phyloP scores from a whole-genome alignment of 1,284 basidiomycete genomes.

The Malassezia sympodialis region DNA sequence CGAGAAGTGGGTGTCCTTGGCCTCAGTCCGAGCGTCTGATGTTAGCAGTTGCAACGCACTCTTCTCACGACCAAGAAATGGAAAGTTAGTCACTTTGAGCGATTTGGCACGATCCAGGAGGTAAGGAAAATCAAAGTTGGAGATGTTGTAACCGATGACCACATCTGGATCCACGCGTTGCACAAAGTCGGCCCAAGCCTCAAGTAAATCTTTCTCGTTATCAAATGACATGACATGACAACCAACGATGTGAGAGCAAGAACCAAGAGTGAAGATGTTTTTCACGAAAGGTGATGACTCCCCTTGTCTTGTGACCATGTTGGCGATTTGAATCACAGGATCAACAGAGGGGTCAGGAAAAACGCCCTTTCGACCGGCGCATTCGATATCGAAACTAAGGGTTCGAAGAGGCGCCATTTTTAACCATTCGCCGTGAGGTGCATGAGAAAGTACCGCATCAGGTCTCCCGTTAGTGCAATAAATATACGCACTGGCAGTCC shows the following conservation, averaged over 20 bases:
- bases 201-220: slow-evolving; percentile 40
- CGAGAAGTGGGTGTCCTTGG: slow-evolving; percentile 47
- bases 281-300: slow-evolving; percentile 43
- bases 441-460: slow-evolving; percentile 34
- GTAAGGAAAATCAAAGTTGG: slow-evolving; percentile 48
- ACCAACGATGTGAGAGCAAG: slow-evolving; percentile 45
- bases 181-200: slow-evolving; percentile 43
- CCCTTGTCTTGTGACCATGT: slow-evolving; percentile 48
- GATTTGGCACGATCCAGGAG: slow-evolving; percentile 45
- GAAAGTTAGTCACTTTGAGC: slow-evolving; percentile 40
- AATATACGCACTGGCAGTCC: slow-evolving; percentile 22
- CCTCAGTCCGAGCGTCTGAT: slow-evolving; percentile 34
- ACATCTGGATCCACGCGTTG: slow-evolving; percentile 45
- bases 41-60: slow-evolving; percentile 7
- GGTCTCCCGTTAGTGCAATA: slow-evolving; percentile 7
- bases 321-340: slow-evolving; percentile 47
- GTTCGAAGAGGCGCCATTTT: slow-evolving; percentile 44
- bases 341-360: slow-evolving; percentile 43
- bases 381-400: slow-evolving; percentile 48
- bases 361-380: slow-evolving; percentile 46
- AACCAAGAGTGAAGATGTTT: slow-evolving; percentile 46
- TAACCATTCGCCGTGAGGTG: slow-evolving; percentile 44
- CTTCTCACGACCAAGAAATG: slow-evolving; percentile 42
- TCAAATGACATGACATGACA: slow-evolving; percentile 43
- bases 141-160: slow-evolving; percentile 47